Percentiles rank a stretch among this genome's conserved stretches.
Conservation (phyloP, 176 grass and related monocot genomes). For the Cocos nucifera region DNA sequence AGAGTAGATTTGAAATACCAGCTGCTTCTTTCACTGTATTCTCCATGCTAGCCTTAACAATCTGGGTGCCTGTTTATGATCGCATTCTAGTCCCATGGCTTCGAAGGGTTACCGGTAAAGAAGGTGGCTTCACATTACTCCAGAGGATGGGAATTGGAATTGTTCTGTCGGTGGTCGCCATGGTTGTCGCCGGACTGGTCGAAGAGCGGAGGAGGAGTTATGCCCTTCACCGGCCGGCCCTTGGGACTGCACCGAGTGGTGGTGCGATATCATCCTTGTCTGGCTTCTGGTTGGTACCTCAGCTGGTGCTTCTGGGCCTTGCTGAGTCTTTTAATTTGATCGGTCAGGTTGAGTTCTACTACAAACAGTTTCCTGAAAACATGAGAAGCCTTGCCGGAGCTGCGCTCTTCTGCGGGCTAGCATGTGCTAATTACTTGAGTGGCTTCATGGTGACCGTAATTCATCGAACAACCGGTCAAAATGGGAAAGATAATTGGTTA, state of each 20-base stretch:
- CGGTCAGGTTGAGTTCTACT: constrained; percentile 72
- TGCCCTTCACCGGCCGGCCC: not conserved
- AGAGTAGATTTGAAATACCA: constrained; percentile 35
- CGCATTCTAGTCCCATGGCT: constrained; percentile 37
- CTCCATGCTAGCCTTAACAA: constrained; percentile 48
- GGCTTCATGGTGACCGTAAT: constrained; percentile 31
- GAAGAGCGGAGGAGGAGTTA: constrained; percentile 27
- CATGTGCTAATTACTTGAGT: constrained; percentile 51
- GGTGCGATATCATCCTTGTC: constrained; percentile 28
- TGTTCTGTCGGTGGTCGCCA: constrained; percentile 33
- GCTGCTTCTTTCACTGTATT: constrained; percentile 46
- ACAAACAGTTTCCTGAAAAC: constrained; percentile 74
- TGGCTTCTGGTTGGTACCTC: constrained; percentile 52
- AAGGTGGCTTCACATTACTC: constrained; percentile 49
- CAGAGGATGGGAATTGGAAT: constrained; percentile 67
- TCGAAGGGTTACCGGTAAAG: constrained; percentile 24
- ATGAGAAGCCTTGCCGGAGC: constrained; percentile 68
- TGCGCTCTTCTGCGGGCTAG: constrained; percentile 39
- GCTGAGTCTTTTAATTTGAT: constrained; percentile 63
- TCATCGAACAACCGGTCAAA: constrained; percentile 15
- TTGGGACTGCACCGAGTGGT: not conserved
- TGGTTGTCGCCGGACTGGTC: constrained; percentile 29
- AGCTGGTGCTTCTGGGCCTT: constrained; percentile 39
- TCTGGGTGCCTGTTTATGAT: constrained; percentile 63
- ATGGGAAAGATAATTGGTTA: constrained; percentile 28